Conservation (phyloP, 305 asterid genomes). For the Plantago coronopus region DNA sequence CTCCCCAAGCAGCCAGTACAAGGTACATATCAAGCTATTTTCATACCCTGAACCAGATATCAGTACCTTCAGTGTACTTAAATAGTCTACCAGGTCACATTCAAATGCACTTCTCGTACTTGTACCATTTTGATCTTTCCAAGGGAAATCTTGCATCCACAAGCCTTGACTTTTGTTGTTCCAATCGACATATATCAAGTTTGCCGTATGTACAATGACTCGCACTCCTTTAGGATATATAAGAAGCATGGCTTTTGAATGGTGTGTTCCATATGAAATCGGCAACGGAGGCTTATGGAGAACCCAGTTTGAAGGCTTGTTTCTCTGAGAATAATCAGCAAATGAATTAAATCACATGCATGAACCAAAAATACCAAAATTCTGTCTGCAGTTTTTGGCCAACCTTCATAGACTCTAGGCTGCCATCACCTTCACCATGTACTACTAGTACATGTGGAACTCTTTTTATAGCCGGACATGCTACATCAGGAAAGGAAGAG, state of each 20-base stretch:
- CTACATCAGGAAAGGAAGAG: constrained; percentile 35
- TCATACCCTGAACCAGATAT: constrained; percentile 11
- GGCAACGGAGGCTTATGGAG: constrained; percentile 98
- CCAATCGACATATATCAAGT: constrained; percentile 90
- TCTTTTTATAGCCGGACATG: constrained; percentile 64
- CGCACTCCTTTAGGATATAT: constrained; percentile 89
- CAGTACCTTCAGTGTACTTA: constrained; percentile 69
- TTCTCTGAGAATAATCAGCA: constrained; percentile 56
- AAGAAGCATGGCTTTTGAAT: constrained; percentile 97
- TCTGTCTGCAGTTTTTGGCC: constrained; percentile 20
- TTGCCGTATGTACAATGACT: constrained; percentile 87
- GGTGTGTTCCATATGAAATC: constrained; percentile 95
- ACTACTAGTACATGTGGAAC: constrained; percentile 71
- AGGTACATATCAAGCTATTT: constrained; percentile 12
- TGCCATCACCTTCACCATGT: constrained; percentile 95
- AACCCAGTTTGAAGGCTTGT: constrained; percentile 70
- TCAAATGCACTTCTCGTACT: constrained; percentile 63
- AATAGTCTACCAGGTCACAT: constrained; percentile 79
- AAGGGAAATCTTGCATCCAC: constrained; percentile 99
- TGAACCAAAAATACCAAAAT: constrained; percentile 8
- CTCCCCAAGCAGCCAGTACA: not conserved
- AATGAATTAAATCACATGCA: constrained; percentile 26
- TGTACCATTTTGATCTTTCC: constrained; percentile 62
- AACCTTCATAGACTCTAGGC: constrained; percentile 87
- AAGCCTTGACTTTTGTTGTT: constrained; percentile 94